phyloP scores from a whole-genome alignment of 1,139 yeast genomes.

The Petasospora rhodanensis region DNA sequence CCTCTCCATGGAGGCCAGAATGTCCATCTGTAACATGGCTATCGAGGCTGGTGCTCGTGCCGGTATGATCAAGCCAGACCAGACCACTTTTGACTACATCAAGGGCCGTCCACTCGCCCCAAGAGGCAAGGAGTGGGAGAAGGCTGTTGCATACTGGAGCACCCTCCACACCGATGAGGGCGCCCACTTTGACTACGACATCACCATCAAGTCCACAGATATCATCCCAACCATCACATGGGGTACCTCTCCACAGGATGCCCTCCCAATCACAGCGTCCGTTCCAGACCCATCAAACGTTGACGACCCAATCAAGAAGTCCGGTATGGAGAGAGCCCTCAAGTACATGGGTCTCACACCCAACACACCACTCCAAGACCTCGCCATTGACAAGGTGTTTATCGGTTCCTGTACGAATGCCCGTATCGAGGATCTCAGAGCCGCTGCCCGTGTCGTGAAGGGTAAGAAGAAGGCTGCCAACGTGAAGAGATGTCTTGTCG shows the following conservation, averaged over 20 bases:
- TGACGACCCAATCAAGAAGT: constrained; percentile 68
- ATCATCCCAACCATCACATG: constrained; percentile 95
- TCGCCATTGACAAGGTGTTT: constrained; percentile 84
- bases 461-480: constrained; percentile 84
- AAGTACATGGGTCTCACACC: constrained; percentile 87
- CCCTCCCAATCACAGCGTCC: constrained; percentile 82
- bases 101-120: constrained; percentile 96
- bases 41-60: constrained; percentile 99
- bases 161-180: constrained; percentile 83
- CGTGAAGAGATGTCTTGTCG: constrained; percentile 82
- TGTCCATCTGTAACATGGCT: constrained; percentile 99
- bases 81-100: constrained; percentile 78
- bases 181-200: constrained; percentile 83
- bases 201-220: constrained; percentile 75
- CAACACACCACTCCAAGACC: constrained; percentile 70
- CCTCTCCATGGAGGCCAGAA: constrained; percentile 96
- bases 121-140: constrained; percentile 88
- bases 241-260: constrained; percentile 99
- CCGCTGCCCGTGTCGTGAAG: constrained; percentile 89
- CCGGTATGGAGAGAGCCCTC: constrained; percentile 88
- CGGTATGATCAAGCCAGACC: constrained; percentile 97
- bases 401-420: constrained; percentile 98
- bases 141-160: constrained; percentile 88
- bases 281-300: constrained; percentile 86
- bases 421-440: constrained; percentile 93